These are phyloP conservation scores for Teunomyces panamensis DNA, from an alignment of 805 yeast species.

Conservation along the genomic window DNA sequence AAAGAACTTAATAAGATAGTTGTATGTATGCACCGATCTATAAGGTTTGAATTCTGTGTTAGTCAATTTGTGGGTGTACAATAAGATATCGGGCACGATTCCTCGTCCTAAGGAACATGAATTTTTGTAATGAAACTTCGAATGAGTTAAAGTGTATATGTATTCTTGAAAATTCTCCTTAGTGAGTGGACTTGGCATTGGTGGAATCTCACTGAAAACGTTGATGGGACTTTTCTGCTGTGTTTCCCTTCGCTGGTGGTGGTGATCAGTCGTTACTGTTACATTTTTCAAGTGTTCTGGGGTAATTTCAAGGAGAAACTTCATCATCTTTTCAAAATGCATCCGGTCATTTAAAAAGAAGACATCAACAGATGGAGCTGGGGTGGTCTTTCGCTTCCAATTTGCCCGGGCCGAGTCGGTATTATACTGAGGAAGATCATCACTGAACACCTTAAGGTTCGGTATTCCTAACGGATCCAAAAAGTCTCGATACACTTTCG, in stretches of 20 bases:
- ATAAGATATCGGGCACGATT: slow-evolving; percentile 33
- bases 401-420: slow-evolving; percentile 20
- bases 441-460: slow-evolving; percentile 29
- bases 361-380: slow-evolving; percentile 11
- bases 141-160: slow-evolving; percentile 36
- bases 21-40: slow-evolving; percentile 36
- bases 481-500: slow-evolving; percentile 28
- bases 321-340: slow-evolving; percentile 32
- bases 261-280: slow-evolving; percentile 6
- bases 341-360: slow-evolving; percentile 26
- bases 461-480: slow-evolving; percentile 33
- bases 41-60: slow-evolving; percentile 26
- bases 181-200: slow-evolving; percentile 26
- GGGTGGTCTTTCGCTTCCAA: slow-evolving; percentile 20
- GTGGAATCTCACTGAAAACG: slow-evolving; percentile 30
- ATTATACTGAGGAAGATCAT: slow-evolving; percentile 22
- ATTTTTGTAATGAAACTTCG: slow-evolving; percentile 28
- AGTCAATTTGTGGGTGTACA: slow-evolving; percentile 36
- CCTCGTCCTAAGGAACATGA: slow-evolving; percentile 35
- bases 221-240: slow-evolving; percentile 7
- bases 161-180: slow-evolving; percentile 30
- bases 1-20: slow-evolving; percentile 38
- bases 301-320: slow-evolving; percentile 26
- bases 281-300: slow-evolving; percentile 26
- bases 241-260: slow-evolving; percentile 8